These are phyloP conservation scores for Chytridium lagenaria DNA, from an alignment of 371 early-diverging fungal species.

Conservation along the genomic window DNA sequence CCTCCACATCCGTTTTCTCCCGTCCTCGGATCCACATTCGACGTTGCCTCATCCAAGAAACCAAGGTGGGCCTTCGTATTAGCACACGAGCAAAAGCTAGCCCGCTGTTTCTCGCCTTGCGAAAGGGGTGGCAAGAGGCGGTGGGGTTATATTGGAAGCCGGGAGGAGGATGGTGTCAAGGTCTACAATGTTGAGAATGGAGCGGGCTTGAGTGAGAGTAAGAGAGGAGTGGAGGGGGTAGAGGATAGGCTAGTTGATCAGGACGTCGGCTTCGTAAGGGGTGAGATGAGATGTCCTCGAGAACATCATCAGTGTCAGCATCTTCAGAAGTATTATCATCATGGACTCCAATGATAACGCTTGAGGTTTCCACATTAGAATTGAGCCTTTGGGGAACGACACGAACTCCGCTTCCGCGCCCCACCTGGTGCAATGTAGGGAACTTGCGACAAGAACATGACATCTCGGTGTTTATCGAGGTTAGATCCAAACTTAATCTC, in stretches of 20 bases:
- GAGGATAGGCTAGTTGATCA: neutral
- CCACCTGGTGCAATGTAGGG: conserved; percentile 24
- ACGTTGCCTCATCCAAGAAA: conserved; percentile 53
- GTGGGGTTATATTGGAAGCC: neutral
- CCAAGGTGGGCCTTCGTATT: conserved; percentile 45
- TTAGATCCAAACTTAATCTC: no score
- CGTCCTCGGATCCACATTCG: conserved; percentile 25
- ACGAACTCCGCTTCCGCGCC: neutral
- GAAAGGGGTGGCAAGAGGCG: conserved; percentile 24
- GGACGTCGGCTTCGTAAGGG: neutral
- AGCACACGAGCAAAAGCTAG: conserved; percentile 48
- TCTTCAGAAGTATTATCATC: neutral
- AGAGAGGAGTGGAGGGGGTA: neutral
- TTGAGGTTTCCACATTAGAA: neutral
- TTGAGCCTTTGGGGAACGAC: neutral
- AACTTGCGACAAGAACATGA: conserved; percentile 32
- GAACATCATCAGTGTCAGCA: neutral
- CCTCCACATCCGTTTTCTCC: conserved; percentile 13
- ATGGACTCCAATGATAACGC: neutral
- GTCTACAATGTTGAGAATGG: neutral
- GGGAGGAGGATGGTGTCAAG: neutral
- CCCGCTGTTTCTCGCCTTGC: conserved; percentile 45
- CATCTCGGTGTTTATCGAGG: no score
- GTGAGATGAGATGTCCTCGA: neutral
- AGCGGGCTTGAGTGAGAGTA: neutral